Conservation (phyloP, 1,284 basidiomycete genomes). For the Fomitiporia mediterranea region DNA sequence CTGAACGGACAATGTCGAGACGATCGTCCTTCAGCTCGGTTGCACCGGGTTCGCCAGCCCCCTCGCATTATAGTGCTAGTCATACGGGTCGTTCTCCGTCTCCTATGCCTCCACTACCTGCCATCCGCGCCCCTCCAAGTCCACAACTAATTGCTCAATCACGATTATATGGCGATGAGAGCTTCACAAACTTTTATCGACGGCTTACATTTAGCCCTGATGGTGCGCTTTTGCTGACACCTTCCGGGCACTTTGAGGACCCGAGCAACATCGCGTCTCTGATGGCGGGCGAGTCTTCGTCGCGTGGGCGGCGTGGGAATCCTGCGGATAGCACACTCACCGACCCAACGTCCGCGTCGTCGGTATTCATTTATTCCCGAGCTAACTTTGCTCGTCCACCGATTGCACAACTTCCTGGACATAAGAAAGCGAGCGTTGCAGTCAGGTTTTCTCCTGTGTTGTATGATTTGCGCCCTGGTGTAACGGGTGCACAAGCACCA, state of each 20-base stretch:
- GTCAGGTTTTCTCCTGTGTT: conserved; percentile 92
- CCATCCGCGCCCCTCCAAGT: conserved; percentile 63
- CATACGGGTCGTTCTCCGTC: conserved; percentile 83
- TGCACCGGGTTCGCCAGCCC: conserved; percentile 57
- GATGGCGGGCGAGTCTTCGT: conserved; percentile 32
- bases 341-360: conserved; percentile 42
- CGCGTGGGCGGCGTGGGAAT: conserved; percentile 51
- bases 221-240: conserved; percentile 88
- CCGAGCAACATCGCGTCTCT: conserved; percentile 52
- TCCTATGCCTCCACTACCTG: conserved; percentile 85
- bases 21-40: conserved; percentile 87
- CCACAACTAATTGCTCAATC: conserved; percentile 48
- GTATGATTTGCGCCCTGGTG: conserved; percentile 75
- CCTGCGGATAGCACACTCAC: conserved; percentile 33
- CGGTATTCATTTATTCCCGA: conserved; percentile 94
- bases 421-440: conserved; percentile 92
- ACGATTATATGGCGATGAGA: conserved; percentile 91
- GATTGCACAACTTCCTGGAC: conserved; percentile 91
- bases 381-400: conserved; percentile 90
- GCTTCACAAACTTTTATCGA: conserved; percentile 94
- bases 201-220: conserved; percentile 93
- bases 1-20: conserved; percentile 66
- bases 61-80: conserved; percentile 44
- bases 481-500: conserved; percentile 37
- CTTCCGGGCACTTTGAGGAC: conserved; percentile 95